These are phyloP conservation scores for Aureobasidium vineae DNA, from an alignment of 2,329 filamentous ascomycete species.

Conservation along the genomic window DNA sequence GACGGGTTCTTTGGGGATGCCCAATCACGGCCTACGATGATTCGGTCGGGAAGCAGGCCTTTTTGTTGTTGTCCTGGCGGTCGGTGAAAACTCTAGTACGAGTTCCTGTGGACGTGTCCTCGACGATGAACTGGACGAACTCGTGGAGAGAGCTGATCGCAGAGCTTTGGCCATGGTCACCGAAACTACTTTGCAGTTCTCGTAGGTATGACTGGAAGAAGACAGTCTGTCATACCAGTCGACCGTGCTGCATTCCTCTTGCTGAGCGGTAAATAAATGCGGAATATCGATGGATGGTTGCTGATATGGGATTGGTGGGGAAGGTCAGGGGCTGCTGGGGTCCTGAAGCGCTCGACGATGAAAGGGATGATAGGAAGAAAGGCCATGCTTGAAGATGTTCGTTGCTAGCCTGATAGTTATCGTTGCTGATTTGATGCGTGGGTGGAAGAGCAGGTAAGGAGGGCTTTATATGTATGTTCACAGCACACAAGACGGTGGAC, in stretches of 20 bases:
- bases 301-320: neutral
- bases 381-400: neutral
- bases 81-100: neutral
- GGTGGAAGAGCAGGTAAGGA: neutral
- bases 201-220: neutral
- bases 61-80: neutral
- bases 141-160: neutral
- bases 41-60: neutral
- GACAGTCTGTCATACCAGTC: neutral
- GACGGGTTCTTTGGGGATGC: neutral
- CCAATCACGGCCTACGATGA: neutral
- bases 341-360: neutral
- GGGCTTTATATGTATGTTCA: neutral
- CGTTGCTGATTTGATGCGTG: neutral
- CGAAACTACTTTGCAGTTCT: neutral
- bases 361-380: neutral
- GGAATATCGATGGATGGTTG: neutral
- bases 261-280: neutral
- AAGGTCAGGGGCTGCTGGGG: neutral
- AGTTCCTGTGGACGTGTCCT: neutral
- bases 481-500: neutral
- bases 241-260: neutral
- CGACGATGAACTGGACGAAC: neutral
- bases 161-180: neutral
- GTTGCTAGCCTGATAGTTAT: too few species aligned